phyloP scores from a whole-genome alignment of 169 alveolate genomes.

The Plasmodium chabaudi region DNA sequence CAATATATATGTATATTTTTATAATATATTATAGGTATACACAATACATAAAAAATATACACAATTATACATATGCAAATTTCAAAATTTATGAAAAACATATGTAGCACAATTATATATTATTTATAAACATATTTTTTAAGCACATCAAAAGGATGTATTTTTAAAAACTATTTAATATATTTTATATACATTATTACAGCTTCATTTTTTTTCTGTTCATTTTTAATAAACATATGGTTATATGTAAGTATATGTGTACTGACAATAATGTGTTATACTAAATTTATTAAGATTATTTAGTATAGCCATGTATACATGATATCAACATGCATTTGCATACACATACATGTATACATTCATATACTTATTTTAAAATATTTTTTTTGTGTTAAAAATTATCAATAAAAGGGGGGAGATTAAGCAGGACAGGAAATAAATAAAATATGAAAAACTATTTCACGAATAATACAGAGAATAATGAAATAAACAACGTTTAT shows the following conservation, averaged over 20 bases:
- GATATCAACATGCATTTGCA: too few species aligned
- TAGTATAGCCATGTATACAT: too few species aligned
- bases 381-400: slow-evolving; percentile 16
- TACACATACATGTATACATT: too few species aligned
- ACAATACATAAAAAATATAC: not conserved
- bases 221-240: not conserved
- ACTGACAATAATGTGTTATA: not conserved
- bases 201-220: too few species aligned
- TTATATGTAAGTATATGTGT: not conserved
- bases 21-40: not conserved
- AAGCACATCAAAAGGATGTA: not conserved
- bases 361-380: too few species aligned
- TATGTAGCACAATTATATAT: too few species aligned
- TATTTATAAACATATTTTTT: too few species aligned
- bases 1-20: not conserved
- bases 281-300: too few species aligned
- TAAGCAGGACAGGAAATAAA: not conserved
- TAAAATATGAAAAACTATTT: slow-evolving; percentile 13
- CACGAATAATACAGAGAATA: slow-evolving; percentile 17
- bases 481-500: slow-evolving; percentile 3
- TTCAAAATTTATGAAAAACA: not conserved
- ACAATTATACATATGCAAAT: not conserved
- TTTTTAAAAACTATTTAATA: slow-evolving; percentile 3
- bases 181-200: too few species aligned
- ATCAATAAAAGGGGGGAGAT: slow-evolving; percentile 1